Evolutionary conservation across 306 rosid genomes (phyloP), one percentile per base, ranked within the genome.

Genomic region (Cajanus cajan): DNA sequence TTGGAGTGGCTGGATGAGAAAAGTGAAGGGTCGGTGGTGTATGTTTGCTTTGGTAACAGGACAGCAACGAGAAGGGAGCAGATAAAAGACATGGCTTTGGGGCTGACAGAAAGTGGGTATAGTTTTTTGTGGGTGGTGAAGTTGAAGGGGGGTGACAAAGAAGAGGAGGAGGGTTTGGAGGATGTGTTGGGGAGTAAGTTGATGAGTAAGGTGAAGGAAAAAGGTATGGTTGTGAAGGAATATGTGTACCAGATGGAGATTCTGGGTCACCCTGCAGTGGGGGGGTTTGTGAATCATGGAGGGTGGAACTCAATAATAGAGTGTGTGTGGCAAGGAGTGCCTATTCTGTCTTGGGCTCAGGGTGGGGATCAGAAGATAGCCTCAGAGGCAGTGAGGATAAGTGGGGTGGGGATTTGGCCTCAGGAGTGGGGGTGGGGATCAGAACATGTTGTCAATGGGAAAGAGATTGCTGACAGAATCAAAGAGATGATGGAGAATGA

Each of bases 401-500:
- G 37, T 25, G 65, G 65, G 2, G 33, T 58, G 8, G 65, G 65
- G 37, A 25, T 58, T 24, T 58, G 65, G 65, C 39, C 37, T 25
- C 37, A 58, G 6, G 61, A 52, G 13, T 52, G 61, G 61, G 61
- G 61, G 14, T 85, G 89, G 92, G 80, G 75, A 1, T 45, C 33
- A 0, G 11, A 52, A 3, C 4, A n/a, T n/a, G n/a, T 63, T 19
- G 84, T 90, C 50, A 77, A 79, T 10, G 86, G 77, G 16, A 74
- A 79, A 39, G 90, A 88, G 50, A 74, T 86, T 72, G 90, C 75
- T 10, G 78, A 54, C 41, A 82, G 58, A 71, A 76, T 88, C 19
- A 80, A 55, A 51, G 84, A 87, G 81, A 13, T 90, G 87, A 87
- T 86, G 91, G 78, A 19, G 31, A 84, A 71, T 74, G 77, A 80